phyloP scores from a whole-genome alignment of 371 early-diverging fungal genomes.

The Mucor racemosus region DNA sequence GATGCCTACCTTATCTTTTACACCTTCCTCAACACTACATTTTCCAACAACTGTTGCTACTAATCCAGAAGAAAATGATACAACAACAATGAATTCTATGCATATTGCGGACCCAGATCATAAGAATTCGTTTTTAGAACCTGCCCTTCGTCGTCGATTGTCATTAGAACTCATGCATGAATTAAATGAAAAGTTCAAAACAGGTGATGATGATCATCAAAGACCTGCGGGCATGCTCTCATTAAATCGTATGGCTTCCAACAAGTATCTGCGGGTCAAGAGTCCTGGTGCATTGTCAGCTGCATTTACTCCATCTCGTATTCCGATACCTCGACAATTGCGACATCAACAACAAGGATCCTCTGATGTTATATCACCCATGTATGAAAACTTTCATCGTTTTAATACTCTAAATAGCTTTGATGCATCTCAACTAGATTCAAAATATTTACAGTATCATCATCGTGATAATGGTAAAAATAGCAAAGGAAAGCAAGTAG shows the following conservation, averaged over 20 bases:
- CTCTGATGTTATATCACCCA: not conserved
- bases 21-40: not conserved
- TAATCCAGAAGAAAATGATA: not conserved
- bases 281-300: slow-evolving; percentile 32
- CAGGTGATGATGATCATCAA: not conserved
- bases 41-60: too few species aligned
- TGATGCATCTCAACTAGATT: not conserved
- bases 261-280: slow-evolving; percentile 25
- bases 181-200: slow-evolving; percentile 33
- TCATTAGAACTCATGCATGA: slow-evolving; percentile 48
- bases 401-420: not conserved
- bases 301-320: slow-evolving; percentile 43
- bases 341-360: not conserved
- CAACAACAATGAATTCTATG: not conserved
- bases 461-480: not conserved
- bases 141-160: slow-evolving; percentile 38
- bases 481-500: not conserved
- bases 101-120: not conserved
- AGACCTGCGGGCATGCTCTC: not conserved
- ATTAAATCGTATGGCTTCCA: slow-evolving; percentile 12
- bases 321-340: slow-evolving; percentile 25
- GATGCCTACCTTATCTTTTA: slow-evolving; percentile 12
- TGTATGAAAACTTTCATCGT: not conserved
- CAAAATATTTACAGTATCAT: not conserved
- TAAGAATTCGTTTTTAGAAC: slow-evolving; percentile 31